Base-by-base conservation (phyloP, 768 basidiomycete genomes). In the Jaapia argillacea region DNA sequence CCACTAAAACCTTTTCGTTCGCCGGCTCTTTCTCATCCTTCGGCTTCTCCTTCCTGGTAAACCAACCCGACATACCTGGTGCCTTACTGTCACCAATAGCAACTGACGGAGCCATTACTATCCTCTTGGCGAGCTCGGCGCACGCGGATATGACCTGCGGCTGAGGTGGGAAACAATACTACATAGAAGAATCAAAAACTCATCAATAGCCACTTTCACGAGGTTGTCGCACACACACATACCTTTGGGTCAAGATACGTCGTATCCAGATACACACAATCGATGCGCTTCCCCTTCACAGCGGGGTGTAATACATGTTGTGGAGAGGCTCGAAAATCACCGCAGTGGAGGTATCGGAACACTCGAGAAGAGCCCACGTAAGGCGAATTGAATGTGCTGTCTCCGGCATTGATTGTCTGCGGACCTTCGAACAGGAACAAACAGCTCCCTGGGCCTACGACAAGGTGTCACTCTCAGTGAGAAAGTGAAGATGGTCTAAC, bases 151-250 rank as follows among this genome's bases (percentile, higher is more conserved):
- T 84, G 22, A 98, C 94, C 36, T 85, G 75, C n/a, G 88, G 81
- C 54, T 98, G 96, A 3, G 96, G 87, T 0, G 96, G 89, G 55
- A 99, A 98, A 40, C 82, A 85, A 58, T 97, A 97, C 81, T 88
- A 49, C 6, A 42, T 41, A 49, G 24, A 42, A 31, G 14, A 31
- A 28, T n/a, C n/a, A n/a, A n/a, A n/a, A n/a, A n/a, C n/a, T n/a
- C n/a, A n/a, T n/a, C n/a, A n/a, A n/a, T n/a, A n/a, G n/a, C n/a
- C n/a, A n/a, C n/a, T n/a, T n/a, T n/a, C n/a, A n/a, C n/a, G n/a
- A n/a, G n/a, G n/a, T 1, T 26, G 3, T n/a, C 43, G 16, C 14
- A 49, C 59, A 20, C 44, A 72, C 7, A 38, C 13, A 16, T 28
- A 66, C 82, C 72, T 82, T 87, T 0, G 91, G 85, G 55, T 94